A percentile compares a stretch with the other conserved stretches of the same genome.
These are phyloP conservation scores for Cladophialophora immunda DNA, from an alignment of 2,329 filamentous ascomycete species.

Conservation along the genomic window DNA sequence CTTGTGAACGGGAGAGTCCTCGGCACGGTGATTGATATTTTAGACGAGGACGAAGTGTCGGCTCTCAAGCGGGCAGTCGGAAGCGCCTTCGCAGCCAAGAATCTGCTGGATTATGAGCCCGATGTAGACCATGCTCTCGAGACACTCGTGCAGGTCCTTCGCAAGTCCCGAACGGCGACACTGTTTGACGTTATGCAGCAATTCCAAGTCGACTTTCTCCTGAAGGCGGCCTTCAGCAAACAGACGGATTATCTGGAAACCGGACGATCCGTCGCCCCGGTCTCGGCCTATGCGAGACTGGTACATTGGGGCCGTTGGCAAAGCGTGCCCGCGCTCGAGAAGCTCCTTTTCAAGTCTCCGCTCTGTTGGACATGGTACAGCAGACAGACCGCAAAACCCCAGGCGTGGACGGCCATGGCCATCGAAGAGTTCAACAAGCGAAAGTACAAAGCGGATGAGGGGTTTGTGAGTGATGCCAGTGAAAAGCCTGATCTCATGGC, in stretches of 20 bases:
- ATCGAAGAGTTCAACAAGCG: constrained; percentile 24
- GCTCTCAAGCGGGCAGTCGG: constrained; percentile 25
- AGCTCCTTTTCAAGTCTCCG: constrained; percentile 76
- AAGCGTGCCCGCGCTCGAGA: constrained; percentile 23
- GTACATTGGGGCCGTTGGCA: constrained; percentile 27
- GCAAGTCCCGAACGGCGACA: constrained; percentile 10
- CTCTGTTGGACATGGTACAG: constrained; percentile 48
- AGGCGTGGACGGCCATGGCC: constrained; percentile 25
- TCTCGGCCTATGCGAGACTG: constrained; percentile 37
- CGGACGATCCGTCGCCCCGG: constrained; percentile 58
- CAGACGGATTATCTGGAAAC: constrained; percentile 77
- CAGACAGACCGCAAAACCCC: constrained; percentile 18
- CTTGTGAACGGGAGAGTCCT: constrained; percentile 17
- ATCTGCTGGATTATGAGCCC: constrained; percentile 26
- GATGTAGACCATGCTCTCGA: constrained; percentile 21
- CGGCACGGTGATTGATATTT: constrained; percentile 30
- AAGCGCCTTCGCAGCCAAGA: constrained; percentile 27
- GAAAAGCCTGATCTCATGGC: constrained; percentile 24
- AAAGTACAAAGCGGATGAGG: background rate
- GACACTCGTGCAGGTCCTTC: constrained; percentile 12
- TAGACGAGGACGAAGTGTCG: constrained; percentile 28
- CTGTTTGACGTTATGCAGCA: constrained; percentile 71
- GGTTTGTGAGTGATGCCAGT: constrained; percentile 1
- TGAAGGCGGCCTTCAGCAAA: constrained; percentile 58
- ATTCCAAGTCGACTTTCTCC: constrained; percentile 78